These are phyloP conservation scores for Xylariaceae sp. DNA, from an alignment of 2,329 filamentous ascomycete species.

Conservation along the genomic window DNA sequence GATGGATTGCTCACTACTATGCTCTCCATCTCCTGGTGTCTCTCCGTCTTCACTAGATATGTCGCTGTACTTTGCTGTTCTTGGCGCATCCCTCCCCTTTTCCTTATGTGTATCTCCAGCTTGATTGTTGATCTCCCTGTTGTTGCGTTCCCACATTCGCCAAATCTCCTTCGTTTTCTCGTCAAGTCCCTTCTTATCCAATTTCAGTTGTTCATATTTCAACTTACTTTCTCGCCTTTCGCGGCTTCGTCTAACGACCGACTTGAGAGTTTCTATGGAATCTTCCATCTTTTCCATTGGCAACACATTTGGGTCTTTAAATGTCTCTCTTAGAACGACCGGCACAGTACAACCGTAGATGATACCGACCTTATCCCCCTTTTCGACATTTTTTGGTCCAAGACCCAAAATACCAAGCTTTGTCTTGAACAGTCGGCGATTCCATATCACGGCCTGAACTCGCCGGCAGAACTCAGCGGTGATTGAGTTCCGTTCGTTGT, in stretches of 20 bases:
- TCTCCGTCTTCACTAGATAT: not conserved
- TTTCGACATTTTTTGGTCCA: conserved; percentile 14
- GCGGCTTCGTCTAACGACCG: not conserved
- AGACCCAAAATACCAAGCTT: not conserved
- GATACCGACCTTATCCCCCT: conserved; percentile 15
- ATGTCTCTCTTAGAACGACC: conserved; percentile 13
- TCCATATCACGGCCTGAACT: conserved; percentile 27
- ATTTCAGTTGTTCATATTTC: not conserved
- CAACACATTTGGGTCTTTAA: not conserved
- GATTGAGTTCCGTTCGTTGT: conserved; percentile 26
- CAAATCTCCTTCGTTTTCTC: not conserved
- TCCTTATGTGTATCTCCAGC: not conserved
- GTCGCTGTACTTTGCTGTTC: not conserved
- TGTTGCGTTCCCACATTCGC: not conserved
- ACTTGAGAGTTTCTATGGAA: not conserved
- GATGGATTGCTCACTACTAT: not conserved
- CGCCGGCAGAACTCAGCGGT: conserved; percentile 25
- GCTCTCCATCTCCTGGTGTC: not conserved
- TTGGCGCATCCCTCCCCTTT: not conserved
- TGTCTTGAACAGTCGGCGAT: conserved; percentile 22
- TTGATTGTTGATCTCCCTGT: not conserved
- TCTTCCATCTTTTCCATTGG: not conserved
- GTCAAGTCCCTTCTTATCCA: not conserved
- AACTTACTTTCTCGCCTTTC: not conserved
- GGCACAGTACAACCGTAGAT: conserved; percentile 24